Conservation (phyloP, 2,329 filamentous ascomycete genomes). For the Ophiostoma sp. region DNA sequence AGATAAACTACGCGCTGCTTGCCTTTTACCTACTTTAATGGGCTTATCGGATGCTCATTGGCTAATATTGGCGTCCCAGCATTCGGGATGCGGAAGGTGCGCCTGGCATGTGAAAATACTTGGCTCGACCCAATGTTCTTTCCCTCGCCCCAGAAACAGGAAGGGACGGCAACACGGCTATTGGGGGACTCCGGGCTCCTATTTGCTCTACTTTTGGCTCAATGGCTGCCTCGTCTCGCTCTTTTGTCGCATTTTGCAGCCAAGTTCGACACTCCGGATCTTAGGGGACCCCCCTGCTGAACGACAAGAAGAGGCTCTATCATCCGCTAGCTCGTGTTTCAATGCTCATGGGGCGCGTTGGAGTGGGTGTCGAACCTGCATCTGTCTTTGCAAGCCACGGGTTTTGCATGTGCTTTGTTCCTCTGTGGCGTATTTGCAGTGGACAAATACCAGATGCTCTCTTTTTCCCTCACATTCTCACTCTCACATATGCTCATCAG, state of each 20-base stretch:
- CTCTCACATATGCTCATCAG: too few relatives aligned
- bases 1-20: background rate
- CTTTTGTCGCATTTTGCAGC: background rate
- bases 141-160: background rate
- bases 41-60: background rate
- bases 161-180: conserved; percentile 7
- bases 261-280: background rate
- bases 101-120: conserved; percentile 18
- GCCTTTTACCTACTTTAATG: background rate
- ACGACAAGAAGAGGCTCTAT: background rate
- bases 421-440: conserved; percentile 7
- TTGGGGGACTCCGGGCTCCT: background rate
- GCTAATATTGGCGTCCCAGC: background rate
- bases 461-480: too few relatives aligned
- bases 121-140: background rate
- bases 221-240: background rate
- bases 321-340: conserved; percentile 12
- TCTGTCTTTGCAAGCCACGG: background rate
- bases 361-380: background rate
- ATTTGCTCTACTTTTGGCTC: background rate
- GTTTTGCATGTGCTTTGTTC: conserved; percentile 16
- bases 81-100: too few relatives aligned
- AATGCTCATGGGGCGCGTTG: background rate
- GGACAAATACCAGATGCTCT: background rate
- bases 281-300: background rate